Evolutionary conservation across 352 stramenopile species (phyloP), one percentile per base, ranked within the genome.

Genomic region (Pythium coloratum): DNA sequence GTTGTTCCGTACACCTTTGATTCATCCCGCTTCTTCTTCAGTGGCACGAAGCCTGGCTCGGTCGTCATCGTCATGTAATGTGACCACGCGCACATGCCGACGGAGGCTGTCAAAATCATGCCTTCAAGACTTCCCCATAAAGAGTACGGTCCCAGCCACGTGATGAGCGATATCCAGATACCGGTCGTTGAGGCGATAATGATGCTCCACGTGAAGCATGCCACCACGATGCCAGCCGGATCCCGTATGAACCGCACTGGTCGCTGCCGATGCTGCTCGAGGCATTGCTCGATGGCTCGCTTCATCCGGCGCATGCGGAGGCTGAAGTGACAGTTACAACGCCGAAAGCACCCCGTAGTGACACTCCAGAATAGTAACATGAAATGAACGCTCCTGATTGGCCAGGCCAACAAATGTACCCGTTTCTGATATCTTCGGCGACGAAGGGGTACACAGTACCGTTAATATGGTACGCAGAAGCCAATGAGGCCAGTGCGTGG

Each of bases 1-100:
- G n/a, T 47, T 36, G 26, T 20, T 20, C 32, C 50, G 16, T 58
- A 33, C 24, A 71, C 51, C 13, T 59, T 65, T 36, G 47, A 28
- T 46, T 34, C 30, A 42, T 36, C n/a, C 2, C 7, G 20, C 14
- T 32, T 16, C 28, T 51, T 66, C 14, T 63, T 67, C 8, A 36
- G 36, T 12, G 85, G 87, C 18, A 94, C 82, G 2, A 77, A 82
- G n/a, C 82, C 88, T 7, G 88, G 88, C 51, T 95, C 86, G 12
- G 75, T 93, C 1, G 81, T 95, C 72, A 93, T 86, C 63, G 90
- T 82, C 36, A 80, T 76, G 18, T 77, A 57, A 70, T 94, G 86
- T 16, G 72, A 80, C 83, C 83, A 92, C 63, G 91, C 80, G 62
- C 81, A 89, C 81, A 94, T 89, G 47, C 57, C 70, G 26, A 94